A percentile compares a stretch with the other conserved stretches of the same genome.
phyloP scores from a whole-genome alignment of 208 protist genomes.

The Endotrypanum monterogeii region DNA sequence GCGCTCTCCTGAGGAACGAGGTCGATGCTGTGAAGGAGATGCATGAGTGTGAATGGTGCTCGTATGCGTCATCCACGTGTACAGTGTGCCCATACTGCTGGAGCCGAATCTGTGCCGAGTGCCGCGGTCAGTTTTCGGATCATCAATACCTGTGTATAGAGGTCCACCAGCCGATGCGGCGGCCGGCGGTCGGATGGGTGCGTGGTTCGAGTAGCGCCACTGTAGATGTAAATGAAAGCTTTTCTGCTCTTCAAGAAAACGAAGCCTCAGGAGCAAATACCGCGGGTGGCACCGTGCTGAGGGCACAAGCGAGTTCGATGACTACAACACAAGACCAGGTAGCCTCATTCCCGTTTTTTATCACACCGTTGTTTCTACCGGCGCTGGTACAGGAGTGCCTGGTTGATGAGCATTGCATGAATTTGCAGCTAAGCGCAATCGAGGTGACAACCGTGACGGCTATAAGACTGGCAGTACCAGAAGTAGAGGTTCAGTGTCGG shows the following conservation, averaged over 20 bases:
- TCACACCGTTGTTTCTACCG: conserved; percentile 20
- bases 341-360: conserved; percentile 32
- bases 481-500: conserved; percentile 32
- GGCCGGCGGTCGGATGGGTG: conserved; percentile 7
- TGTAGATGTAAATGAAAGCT: neutral
- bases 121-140: conserved; percentile 44
- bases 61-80: conserved; percentile 23
- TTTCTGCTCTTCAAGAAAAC: neutral
- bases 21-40: conserved; percentile 19
- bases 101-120: conserved; percentile 42
- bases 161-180: conserved; percentile 8
- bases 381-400: conserved; percentile 29
- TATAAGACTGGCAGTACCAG: conserved; percentile 28
- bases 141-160: conserved; percentile 47
- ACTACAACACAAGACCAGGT: neutral
- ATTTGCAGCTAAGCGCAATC: conserved; percentile 28
- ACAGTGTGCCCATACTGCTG: conserved; percentile 45
- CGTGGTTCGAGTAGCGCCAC: neutral
- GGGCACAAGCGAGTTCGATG: neutral
- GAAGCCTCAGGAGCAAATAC: neutral
- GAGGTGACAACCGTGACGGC: conserved; percentile 19
- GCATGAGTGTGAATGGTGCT: conserved; percentile 57
- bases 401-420: conserved; percentile 8
- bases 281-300: neutral
- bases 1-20: conserved; percentile 9